Evolutionary conservation across 805 yeast species (phyloP).

Genomic region (Torulaspora delbrueckii): DNA sequence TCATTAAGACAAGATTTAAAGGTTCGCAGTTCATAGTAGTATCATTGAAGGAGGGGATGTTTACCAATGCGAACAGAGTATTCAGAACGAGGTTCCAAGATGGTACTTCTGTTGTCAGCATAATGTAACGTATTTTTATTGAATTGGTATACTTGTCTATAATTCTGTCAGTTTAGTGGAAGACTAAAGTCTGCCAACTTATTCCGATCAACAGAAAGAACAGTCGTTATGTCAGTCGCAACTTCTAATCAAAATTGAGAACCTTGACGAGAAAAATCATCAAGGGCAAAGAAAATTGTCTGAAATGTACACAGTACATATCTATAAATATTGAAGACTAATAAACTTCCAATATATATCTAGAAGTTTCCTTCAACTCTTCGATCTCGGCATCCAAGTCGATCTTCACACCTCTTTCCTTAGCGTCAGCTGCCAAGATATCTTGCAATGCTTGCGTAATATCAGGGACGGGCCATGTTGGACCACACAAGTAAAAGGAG

Average conservation of each 20-base stretch:
- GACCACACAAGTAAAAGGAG: slow-evolving; percentile 94
- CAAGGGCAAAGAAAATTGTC: neutral
- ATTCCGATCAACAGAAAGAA: too few relatives aligned
- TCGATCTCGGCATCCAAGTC: slow-evolving; percentile 81
- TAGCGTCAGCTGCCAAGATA: slow-evolving; percentile 68
- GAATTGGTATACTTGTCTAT: neutral
- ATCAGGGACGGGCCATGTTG: slow-evolving; percentile 99
- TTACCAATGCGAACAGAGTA: slow-evolving; percentile 91
- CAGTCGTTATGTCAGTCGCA: too few relatives aligned
- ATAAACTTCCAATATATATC: slow-evolving; percentile 91
- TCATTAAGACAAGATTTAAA: slow-evolving; percentile 89
- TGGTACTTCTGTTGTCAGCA: slow-evolving; percentile 88
- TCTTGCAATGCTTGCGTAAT: slow-evolving; percentile 86
- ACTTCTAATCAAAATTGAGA: too few relatives aligned
- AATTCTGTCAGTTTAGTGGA: too few relatives aligned
- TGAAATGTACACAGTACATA: neutral
- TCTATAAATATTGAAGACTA: slow-evolving; percentile 31
- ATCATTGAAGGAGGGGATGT: slow-evolving; percentile 96
- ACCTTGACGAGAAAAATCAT: too few relatives aligned
- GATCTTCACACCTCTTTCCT: slow-evolving; percentile 55
- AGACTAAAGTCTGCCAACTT: too few relatives aligned
- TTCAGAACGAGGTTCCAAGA: slow-evolving; percentile 93
- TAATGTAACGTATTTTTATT: slow-evolving; percentile 40
- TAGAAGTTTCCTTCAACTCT: slow-evolving; percentile 85
- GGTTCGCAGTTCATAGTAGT: slow-evolving; percentile 97